Percentiles rank a stretch among this genome's conserved stretches.
Conservation (phyloP, 2,329 filamentous ascomycete species). For the Lachnellula occidentalis region DNA sequence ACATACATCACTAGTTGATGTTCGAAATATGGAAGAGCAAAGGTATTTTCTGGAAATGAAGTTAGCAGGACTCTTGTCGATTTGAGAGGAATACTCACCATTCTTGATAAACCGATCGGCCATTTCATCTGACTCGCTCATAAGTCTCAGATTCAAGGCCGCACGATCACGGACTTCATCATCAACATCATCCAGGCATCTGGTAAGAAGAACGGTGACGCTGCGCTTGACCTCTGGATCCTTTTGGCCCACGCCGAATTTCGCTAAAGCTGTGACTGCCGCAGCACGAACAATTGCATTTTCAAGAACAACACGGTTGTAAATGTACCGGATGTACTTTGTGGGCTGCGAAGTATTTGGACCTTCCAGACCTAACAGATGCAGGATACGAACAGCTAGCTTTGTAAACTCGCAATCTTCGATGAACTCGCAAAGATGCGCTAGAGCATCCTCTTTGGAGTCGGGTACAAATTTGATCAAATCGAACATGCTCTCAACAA, state of each 20-base stretch:
- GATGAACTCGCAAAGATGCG: conserved; percentile 97
- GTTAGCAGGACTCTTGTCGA: not conserved
- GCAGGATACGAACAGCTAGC: conserved; percentile 88
- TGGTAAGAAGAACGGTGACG: conserved; percentile 83
- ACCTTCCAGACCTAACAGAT: conserved; percentile 89
- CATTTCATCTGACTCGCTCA: conserved; percentile 77
- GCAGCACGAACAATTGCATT: conserved; percentile 94
- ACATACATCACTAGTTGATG: conserved; percentile 98
- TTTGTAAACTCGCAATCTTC: conserved; percentile 99
- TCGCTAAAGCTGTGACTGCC: conserved; percentile 90
- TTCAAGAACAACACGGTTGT: conserved; percentile 95
- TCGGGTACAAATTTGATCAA: conserved; percentile 98
- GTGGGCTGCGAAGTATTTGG: conserved; percentile 93
- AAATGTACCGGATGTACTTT: conserved; percentile 99
- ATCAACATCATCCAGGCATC: conserved; percentile 94
- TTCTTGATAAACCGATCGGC: conserved; percentile 89
- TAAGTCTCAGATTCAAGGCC: conserved; percentile 83
- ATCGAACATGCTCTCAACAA: conserved; percentile 99
- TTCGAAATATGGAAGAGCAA: conserved; percentile 89
- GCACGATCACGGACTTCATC: conserved; percentile 96
- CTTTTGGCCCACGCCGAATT: conserved; percentile 95
- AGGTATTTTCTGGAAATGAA: conserved; percentile 71
- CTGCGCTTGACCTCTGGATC: conserved; percentile 96
- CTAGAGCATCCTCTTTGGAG: conserved; percentile 72
- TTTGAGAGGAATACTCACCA: conserved; percentile 47